These are phyloP conservation scores for Schizochytrium sp. DNA, from an alignment of 108 stramenopile genomes.

Conservation along the genomic window DNA sequence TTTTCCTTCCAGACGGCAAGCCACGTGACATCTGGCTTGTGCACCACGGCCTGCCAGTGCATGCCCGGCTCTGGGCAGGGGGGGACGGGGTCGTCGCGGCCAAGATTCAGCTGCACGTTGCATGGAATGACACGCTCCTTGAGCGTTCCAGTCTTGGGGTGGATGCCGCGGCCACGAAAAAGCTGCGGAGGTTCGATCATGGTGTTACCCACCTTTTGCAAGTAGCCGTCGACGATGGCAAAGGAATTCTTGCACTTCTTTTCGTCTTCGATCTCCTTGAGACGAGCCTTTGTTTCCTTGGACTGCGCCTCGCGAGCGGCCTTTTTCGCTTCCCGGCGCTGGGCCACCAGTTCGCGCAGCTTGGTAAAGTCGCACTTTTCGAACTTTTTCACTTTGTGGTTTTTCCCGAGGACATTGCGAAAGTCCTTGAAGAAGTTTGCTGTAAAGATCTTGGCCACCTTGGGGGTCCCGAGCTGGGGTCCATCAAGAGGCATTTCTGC, in stretches of 20 bases:
- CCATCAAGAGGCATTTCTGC: conserved; percentile 84
- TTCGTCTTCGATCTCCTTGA: conserved; percentile 74
- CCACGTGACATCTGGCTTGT: conserved; percentile 96
- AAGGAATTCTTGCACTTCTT: conserved; percentile 69
- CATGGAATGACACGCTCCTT: conserved; percentile 81
- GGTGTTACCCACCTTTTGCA: conserved; percentile 78
- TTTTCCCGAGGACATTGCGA: conserved; percentile 57
- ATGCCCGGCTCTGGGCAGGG: conserved; percentile 83
- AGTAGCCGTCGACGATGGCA: conserved; percentile 87
- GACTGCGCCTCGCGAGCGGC: conserved; percentile 56
- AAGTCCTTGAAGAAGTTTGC: conserved; percentile 95
- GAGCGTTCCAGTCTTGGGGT: conserved; percentile 96
- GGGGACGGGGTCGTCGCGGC: conserved; percentile 73
- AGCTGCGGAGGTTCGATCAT: conserved; percentile 89
- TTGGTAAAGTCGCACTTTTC: conserved; percentile 85
- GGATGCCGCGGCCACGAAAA: conserved; percentile 95
- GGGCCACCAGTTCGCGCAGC: conserved; percentile 62
- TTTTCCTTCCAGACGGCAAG: conserved; percentile 95
- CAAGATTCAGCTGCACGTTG: conserved; percentile 72
- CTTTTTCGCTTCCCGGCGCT: conserved; percentile 67
- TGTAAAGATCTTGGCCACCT: conserved; percentile 80
- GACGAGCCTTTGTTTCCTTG: conserved; percentile 77
- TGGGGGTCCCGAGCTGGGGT: conserved; percentile 85
- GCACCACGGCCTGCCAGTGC: conserved; percentile 83
- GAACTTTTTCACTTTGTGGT: conserved; percentile 73